Evolutionary conservation across 768 basidiomycete genomes (phyloP), one percentile per base, ranked within the genome.

Genomic region (Termitomyces eurrhizus): DNA sequence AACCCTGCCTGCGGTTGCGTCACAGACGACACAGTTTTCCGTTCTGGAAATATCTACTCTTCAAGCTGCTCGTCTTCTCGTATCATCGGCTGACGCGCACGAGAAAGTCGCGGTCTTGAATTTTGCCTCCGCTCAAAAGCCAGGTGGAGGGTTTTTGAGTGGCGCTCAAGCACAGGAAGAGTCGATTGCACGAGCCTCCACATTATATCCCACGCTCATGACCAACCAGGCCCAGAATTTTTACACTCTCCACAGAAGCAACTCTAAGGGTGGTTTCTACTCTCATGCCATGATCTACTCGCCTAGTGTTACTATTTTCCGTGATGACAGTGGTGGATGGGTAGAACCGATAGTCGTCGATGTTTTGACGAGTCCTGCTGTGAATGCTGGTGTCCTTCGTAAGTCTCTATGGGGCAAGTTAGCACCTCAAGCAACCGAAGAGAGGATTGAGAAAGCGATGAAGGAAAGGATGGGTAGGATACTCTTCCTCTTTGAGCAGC

Each of bases 121-220:
- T 68, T 92, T 92, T 66, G 90, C 90, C 2, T 88, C 87, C 0
- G 89, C 90, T 4, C 87, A 81, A 54, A 83, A 84, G 41, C 86
- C 88, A 1, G 90, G 90, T 1, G 90, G 91, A 4, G 91, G 91
- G 7, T 92, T 93, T 72, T 78, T 82, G 60, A 78, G 72, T 58
- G 91, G 90, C 16, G 83, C 88, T 0, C 83, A 85, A 60, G 90
- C 91, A 1, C 90, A 93, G 66, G 91, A 93, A 70, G 90, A 93
- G 70, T 86, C 86, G 41, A 81, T 93, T 65, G 89, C 90, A 12
- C 84, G 90, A 45, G 83, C 89, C 5, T 90, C 89, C 12, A 88
- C 86, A 6, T 73, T 93, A 7, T 89, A 86, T 64, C 75, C 80
- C 1, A 80, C 85, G 9, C 85, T 92, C 58, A 77, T 78, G 67